Conservation (phyloP, 257 asterid genomes). For the Agastache rugosa region DNA sequence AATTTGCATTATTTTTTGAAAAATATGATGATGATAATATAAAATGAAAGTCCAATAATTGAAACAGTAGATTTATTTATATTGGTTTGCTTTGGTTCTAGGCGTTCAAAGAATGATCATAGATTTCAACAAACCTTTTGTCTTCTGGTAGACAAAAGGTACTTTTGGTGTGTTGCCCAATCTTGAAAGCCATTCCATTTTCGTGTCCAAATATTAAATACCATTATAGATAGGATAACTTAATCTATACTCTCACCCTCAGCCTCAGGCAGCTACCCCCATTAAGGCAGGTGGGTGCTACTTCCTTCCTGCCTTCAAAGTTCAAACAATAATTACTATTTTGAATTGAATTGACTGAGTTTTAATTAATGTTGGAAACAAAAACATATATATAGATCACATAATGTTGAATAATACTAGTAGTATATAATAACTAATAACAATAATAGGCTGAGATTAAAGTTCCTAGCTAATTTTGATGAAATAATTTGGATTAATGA, state of each 20-base stretch:
- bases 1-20: no score
- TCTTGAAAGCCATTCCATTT: conserved; percentile 49
- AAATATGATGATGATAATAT: no score
- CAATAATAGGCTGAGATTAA: background rate
- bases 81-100: background rate
- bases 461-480: conserved; percentile 11
- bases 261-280: background rate
- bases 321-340: no score
- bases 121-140: conserved; percentile 38
- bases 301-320: no score
- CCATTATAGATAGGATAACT: conserved; percentile 1
- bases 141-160: conserved; percentile 52
- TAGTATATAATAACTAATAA: no score
- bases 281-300: no score
- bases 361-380: no score
- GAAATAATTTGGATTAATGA: conserved; percentile 23
- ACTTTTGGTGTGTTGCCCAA: conserved; percentile 48
- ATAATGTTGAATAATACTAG: no score
- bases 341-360: no score
- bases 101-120: conserved; percentile 5
- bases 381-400: no score
- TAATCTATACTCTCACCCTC: background rate
- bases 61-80: no score
- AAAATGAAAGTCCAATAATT: no score
- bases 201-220: conserved; percentile 10